Conservation (phyloP, 2,329 filamentous ascomycete species). For the Hypoxylon sp. region DNA sequence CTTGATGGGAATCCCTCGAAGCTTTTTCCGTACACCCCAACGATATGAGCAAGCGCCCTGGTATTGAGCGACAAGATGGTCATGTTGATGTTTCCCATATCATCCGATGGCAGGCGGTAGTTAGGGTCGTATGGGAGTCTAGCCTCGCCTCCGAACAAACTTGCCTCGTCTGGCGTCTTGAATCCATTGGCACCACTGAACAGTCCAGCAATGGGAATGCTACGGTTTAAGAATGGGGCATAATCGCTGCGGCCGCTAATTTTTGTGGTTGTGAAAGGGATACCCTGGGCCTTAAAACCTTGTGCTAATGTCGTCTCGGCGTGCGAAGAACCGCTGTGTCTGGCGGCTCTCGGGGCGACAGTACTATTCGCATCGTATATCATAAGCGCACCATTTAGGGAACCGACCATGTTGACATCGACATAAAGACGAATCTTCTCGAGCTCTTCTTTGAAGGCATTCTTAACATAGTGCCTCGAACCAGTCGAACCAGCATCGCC, state of each 20-base stretch:
- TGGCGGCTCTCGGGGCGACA: neutral
- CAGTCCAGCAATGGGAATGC: constrained; percentile 23
- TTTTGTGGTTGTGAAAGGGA: neutral
- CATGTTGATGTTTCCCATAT: constrained; percentile 21
- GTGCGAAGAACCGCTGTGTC: constrained; percentile 9
- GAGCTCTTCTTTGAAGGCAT: constrained; percentile 11
- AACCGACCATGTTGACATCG: constrained; percentile 31
- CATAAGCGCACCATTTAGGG: constrained; percentile 28
- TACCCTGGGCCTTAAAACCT: constrained; percentile 17
- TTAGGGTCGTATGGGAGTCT: constrained; percentile 18
- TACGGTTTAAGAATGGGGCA: constrained; percentile 15
- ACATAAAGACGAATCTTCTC: constrained; percentile 25
- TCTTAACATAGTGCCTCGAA: constrained; percentile 17
- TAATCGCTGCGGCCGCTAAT: constrained; percentile 32
- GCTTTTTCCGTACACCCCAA: constrained; percentile 22
- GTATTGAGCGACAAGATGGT: constrained; percentile 23
- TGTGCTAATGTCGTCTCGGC: constrained; percentile 2
- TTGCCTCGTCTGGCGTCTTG: constrained; percentile 19
- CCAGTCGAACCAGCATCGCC: constrained; percentile 24
- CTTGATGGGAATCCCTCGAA: constrained; percentile 1
- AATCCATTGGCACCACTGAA: constrained; percentile 31
- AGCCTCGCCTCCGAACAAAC: constrained; percentile 16
- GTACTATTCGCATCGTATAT: constrained; percentile 17
- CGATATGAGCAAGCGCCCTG: constrained; percentile 24
- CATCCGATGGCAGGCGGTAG: constrained; percentile 21